Evolutionary conservation across 257 asterid genomes (phyloP), one percentile per base, ranked within the genome.

Genomic region (Nicotiana paniculata): DNA sequence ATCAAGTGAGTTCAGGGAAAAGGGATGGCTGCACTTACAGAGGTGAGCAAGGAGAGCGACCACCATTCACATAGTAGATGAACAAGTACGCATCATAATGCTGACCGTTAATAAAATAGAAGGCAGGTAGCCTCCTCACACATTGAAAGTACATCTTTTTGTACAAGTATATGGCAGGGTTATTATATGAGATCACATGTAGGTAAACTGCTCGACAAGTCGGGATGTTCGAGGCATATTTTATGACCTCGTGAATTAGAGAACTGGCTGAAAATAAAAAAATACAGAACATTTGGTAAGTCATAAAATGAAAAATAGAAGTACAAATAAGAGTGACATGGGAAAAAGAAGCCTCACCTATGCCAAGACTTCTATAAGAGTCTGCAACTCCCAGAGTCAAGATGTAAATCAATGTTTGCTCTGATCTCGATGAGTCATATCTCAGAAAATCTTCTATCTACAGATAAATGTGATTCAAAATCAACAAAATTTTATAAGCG

Each of bases 41-140:
- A 13, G 94, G 97, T 64, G 98, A 96, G 93, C 99, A 96, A 62
- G 98, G 96, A 86, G 99, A 94, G 79, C 98, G 97, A 51, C 98
- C 95, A 12, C 97, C 97, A 80, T 96, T 96, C 81, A 94, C 98
- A 81, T 91, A 94, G 90, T 92, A 96, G 87, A 96, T 95, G 87
- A 94, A 96, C 91, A 96, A 89, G 91, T 89, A 94, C 3, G 99
- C 90, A 89, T 96, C 99, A 39, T 90, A 91, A 75, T 92, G 93
- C 82, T 93, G 98, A 65, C 95, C 97, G 4, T 94, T 88, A 85
- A 96, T 96, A 80, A 82, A 90, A 86, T 94, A 96, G 87, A 96
- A 96, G 64, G 87, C 88, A 84, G 90, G 88, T 83, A 94, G 86
- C 88, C 94, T 88, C 86, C 97, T 83, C 54, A 90, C 88, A 83